A percentile compares a stretch with the other conserved stretches of the same genome.
Evolutionary conservation across 177 flowering plant genomes (phyloP).

Genomic region (Telopea speciosissima): DNA sequence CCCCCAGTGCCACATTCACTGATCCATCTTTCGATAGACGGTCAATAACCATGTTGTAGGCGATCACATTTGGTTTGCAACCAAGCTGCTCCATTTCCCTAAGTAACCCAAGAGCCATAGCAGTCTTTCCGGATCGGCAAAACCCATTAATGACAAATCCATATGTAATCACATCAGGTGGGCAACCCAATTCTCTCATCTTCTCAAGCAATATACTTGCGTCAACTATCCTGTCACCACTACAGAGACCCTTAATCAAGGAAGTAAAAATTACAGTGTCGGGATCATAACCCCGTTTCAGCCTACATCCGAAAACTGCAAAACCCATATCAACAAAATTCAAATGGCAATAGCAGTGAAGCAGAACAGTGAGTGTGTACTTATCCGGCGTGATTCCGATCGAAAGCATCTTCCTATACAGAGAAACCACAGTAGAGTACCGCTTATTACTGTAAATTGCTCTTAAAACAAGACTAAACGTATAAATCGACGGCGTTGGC

Average conservation of each 20-base stretch:
- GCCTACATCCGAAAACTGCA: background rate
- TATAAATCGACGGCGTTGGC: background rate
- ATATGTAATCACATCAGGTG: background rate
- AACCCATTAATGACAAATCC: background rate
- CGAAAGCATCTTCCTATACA: background rate
- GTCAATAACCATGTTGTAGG: constrained; percentile 2
- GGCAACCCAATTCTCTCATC: background rate
- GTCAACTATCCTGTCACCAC: background rate
- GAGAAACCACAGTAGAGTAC: background rate
- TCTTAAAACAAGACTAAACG: background rate
- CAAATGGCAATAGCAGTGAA: background rate
- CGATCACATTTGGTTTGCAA: background rate
- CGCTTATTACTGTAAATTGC: background rate
- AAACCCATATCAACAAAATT: background rate
- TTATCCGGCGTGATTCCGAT: background rate
- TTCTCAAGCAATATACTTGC: background rate
- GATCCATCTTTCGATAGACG: background rate
- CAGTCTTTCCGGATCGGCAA: background rate
- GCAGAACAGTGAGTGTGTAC: background rate
- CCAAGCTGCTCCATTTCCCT: background rate
- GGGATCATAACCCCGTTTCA: background rate
- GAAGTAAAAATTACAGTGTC: background rate
- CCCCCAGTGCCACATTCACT: background rate
- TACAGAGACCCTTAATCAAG: background rate
- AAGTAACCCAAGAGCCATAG: background rate